Base-by-base conservation (phyloP, 805 yeast genomes). In the Wickerhamiella sergipiensis region DNA sequence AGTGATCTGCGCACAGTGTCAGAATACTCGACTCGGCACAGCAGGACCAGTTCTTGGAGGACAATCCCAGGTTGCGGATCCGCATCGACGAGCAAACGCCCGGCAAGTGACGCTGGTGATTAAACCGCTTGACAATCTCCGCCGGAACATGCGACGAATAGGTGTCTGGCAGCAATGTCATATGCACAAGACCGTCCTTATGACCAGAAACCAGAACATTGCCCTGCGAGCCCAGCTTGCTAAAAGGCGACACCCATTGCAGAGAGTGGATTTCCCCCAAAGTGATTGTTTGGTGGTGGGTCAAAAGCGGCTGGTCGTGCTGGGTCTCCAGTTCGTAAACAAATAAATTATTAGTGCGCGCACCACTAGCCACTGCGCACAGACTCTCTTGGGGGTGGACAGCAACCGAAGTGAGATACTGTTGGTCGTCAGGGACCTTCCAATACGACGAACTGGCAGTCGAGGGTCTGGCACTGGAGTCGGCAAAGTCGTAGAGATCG, bases 61-160 rank as follows among this genome's bases (percentile, higher is more conserved):
- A 63, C 15, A 73, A 57, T 17, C 63, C 67, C 15, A 77, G 52
- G 47, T 67, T 61, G 40, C 64, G 59, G 43, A 73, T 65, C 1
- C 69, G 54, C 55, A 64, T 49, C 17, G 62, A 54, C 18, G 57
- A 44, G 6, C 51, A 29, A 62, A 64, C 50, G 17, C 48, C 48
- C 1, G 58, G 55, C 9, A 85, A 64, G 61, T 81, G 88, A 57
- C 80, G 81, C 48, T 74, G 69, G 67, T 88, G 96, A 64, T 85
- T 85, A 69, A 81, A 88, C 39, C 94, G 70, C 62, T 80, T 83
- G 54, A 83, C 68, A 19, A 88, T 82, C 62, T 80, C 86, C 0
- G 96, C 95, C 1, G 68, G 67, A 9, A 44, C 50, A 50, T 74
- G 70, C 22, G 73, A 73, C 8, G 69, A 61, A 23, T 67, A 62